Evolutionary conservation across 805 yeast species (phyloP).

Genomic region (Nakazawaea anatomiae): DNA sequence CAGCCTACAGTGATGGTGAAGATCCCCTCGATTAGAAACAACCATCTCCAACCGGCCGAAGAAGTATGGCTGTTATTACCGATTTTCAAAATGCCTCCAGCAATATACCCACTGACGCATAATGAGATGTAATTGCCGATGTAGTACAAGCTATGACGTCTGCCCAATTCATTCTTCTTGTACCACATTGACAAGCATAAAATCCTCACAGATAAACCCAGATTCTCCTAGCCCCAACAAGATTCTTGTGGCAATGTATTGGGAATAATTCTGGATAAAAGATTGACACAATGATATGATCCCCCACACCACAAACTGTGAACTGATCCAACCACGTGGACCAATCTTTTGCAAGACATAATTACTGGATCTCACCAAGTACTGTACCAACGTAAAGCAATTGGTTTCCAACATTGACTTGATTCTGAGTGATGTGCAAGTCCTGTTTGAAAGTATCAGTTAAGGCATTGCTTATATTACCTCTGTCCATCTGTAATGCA

Average conservation of each 20-base stretch:
- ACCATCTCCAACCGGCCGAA: conserved; percentile 57
- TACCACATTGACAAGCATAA: conserved; percentile 65
- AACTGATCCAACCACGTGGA: conserved; percentile 57
- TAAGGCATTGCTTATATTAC: conserved; percentile 49
- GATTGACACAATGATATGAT: conserved; percentile 49
- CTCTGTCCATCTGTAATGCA: conserved; percentile 54
- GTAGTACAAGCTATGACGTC: conserved; percentile 41
- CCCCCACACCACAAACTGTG: conserved; percentile 53
- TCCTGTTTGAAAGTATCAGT: conserved; percentile 52
- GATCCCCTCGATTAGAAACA: conserved; percentile 59
- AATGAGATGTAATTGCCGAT: conserved; percentile 36
- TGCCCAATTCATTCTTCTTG: conserved; percentile 51
- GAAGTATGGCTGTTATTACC: conserved; percentile 31
- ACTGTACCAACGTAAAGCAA: conserved; percentile 47
- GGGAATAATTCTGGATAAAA: conserved; percentile 30
- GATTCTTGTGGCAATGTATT: conserved; percentile 44
- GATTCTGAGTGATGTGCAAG: conserved; percentile 45
- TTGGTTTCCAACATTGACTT: conserved; percentile 55
- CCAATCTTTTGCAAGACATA: conserved; percentile 59
- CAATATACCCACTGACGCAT: conserved; percentile 25
- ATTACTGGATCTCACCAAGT: conserved; percentile 58
- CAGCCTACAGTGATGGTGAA: conserved; percentile 50
- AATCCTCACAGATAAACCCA: conserved; percentile 61
- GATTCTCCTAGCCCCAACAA: conserved; percentile 58
- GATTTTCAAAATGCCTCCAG: conserved; percentile 48